phyloP scores from a whole-genome alignment of 495 filamentous ascomycete species.

The Podospora pseudoanserina region DNA sequence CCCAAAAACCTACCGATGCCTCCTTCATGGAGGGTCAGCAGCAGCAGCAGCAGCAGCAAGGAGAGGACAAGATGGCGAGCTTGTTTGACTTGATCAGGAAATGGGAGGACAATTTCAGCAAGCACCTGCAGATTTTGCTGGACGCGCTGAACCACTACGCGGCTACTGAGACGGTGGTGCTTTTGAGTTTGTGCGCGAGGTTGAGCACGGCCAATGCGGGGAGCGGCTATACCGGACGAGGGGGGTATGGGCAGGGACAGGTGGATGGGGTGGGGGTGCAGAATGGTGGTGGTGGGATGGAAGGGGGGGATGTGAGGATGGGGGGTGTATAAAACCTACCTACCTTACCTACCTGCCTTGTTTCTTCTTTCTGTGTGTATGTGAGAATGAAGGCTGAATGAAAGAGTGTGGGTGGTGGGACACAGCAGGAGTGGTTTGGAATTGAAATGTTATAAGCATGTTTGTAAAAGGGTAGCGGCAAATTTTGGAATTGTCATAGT shows the following conservation, averaged over 20 bases:
- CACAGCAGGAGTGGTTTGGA: too few relatives aligned
- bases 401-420: too few relatives aligned
- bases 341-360: too few relatives aligned
- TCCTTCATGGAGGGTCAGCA: neutral
- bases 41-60: neutral
- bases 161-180: conserved; percentile 92
- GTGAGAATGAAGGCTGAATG: neutral
- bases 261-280: neutral
- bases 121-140: conserved; percentile 85
- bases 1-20: conserved; percentile 21
- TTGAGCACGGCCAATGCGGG: conserved; percentile 72
- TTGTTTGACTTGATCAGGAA: conserved; percentile 78
- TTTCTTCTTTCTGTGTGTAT: too few relatives aligned
- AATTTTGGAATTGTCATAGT: too few relatives aligned
- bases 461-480: too few relatives aligned
- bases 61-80: conserved; percentile 57
- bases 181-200: conserved; percentile 78
- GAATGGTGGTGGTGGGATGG: neutral
- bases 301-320: neutral
- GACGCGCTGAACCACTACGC: conserved; percentile 96
- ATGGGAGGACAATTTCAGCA: conserved; percentile 88
- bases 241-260: neutral
- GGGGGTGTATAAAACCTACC: neutral
- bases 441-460: too few relatives aligned
- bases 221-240: conserved; percentile 49